Conservation (phyloP, 2,329 filamentous ascomycete species). For the Stagonosporopsis cucurbitacearum region DNA sequence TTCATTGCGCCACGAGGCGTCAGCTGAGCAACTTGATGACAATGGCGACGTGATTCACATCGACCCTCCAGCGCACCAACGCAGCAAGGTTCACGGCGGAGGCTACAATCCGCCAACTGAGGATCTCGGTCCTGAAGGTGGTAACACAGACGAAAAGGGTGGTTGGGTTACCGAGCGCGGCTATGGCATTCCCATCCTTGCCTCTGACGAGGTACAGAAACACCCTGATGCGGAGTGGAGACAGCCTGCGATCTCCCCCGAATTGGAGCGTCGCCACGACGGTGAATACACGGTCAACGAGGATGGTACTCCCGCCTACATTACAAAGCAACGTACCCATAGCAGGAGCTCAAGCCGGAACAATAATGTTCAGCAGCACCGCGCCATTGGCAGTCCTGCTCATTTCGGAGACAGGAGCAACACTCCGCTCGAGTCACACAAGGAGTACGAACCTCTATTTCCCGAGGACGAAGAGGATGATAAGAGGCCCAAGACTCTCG, state of each 20-base stretch:
- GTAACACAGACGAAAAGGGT: conserved; percentile 55
- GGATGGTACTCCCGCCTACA: conserved; percentile 48
- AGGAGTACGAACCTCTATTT: conserved; percentile 95
- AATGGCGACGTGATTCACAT: conserved; percentile 76
- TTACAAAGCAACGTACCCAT: conserved; percentile 61
- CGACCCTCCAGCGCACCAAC: conserved; percentile 65
- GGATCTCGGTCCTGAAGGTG: conserved; percentile 56
- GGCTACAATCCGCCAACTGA: conserved; percentile 61
- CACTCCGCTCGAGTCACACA: conserved; percentile 83
- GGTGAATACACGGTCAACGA: conserved; percentile 59
- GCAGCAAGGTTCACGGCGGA: conserved; percentile 54
- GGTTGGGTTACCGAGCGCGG: conserved; percentile 65
- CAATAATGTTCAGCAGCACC: conserved; percentile 65
- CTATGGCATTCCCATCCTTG: conserved; percentile 81
- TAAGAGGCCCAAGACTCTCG: conserved; percentile 59
- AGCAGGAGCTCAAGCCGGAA: conserved; percentile 56
- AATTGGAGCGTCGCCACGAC: conserved; percentile 62
- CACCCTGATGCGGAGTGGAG: conserved; percentile 71
- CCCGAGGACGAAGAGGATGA: conserved; percentile 72
- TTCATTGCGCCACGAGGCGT: conserved; percentile 59
- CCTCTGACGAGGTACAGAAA: conserved; percentile 84
- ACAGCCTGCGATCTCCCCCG: conserved; percentile 82
- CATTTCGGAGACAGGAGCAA: conserved; percentile 59
- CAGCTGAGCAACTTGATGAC: conserved; percentile 53
- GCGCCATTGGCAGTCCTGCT: conserved; percentile 35